Conservation (phyloP, 306 rosid genomes). For the Dalbergia oliveri region DNA sequence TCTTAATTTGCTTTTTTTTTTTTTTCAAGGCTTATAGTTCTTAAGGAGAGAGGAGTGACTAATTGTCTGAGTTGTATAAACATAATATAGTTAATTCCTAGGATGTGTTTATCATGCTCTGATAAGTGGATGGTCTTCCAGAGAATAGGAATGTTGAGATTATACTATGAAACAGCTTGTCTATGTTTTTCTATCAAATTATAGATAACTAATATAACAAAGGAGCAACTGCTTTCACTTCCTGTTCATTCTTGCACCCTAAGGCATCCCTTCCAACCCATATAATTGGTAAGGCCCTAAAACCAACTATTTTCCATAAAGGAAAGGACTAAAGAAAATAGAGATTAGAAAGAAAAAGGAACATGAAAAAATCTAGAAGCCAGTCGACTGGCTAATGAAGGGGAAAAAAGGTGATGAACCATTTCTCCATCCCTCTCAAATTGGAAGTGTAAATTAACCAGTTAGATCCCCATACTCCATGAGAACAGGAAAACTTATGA, state of each 20-base stretch:
- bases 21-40: not conserved
- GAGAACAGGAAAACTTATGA: not conserved
- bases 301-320: not conserved
- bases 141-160: not conserved
- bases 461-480: slow-evolving; percentile 29
- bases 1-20: slow-evolving; percentile 3
- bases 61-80: not conserved
- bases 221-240: not conserved
- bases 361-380: not conserved
- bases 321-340: not conserved
- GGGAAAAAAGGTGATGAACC: not conserved
- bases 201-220: not conserved
- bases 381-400: slow-evolving; percentile 10
- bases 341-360: too few relatives aligned
- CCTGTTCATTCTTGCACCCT: not conserved
- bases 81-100: slow-evolving; percentile 21
- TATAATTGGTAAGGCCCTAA: not conserved
- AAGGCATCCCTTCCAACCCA: not conserved
- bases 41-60: slow-evolving; percentile 14
- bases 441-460: slow-evolving; percentile 8
- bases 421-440: slow-evolving; percentile 18
- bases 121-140: not conserved
- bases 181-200: not conserved
- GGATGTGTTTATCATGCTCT: slow-evolving; percentile 2
- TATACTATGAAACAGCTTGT: not conserved